Evolutionary conservation across 208 protist genomes (phyloP).

Genomic region (Acanthamoeba culbertsoni): DNA sequence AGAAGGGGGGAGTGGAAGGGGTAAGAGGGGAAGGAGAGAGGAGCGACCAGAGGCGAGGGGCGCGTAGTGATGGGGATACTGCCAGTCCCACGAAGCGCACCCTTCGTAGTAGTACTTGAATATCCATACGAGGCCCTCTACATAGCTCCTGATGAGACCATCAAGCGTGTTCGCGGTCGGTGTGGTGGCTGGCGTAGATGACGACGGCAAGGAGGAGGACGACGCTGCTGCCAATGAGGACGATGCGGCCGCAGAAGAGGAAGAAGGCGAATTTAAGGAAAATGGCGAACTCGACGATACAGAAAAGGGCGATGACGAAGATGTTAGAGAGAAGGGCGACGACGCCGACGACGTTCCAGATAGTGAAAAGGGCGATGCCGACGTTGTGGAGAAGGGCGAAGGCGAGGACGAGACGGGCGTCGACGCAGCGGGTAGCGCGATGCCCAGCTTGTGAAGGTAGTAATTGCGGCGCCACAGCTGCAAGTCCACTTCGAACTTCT

Average conservation of each 20-base stretch:
- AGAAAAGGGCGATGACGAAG: background rate
- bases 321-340: background rate
- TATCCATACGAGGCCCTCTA: conserved; percentile 97
- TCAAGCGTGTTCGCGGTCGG: too few relatives aligned
- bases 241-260: too few relatives aligned
- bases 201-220: background rate
- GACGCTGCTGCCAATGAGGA: background rate
- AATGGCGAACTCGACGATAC: background rate
- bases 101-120: conserved; percentile 98
- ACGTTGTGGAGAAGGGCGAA: background rate
- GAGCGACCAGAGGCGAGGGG: conserved; percentile 92
- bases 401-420: background rate
- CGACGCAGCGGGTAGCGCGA: background rate
- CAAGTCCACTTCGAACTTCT: background rate
- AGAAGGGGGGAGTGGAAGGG: background rate
- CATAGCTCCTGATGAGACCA: conserved; percentile 88
- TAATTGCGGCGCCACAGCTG: background rate
- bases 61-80: conserved; percentile 98
- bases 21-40: background rate
- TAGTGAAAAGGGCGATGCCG: background rate
- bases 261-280: background rate
- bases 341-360: background rate
- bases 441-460: background rate
- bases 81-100: conserved; percentile 97
- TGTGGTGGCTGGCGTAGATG: too few relatives aligned